Conservation (phyloP, 1,139 yeast genomes). For the Insectozyma bohioensis region DNA sequence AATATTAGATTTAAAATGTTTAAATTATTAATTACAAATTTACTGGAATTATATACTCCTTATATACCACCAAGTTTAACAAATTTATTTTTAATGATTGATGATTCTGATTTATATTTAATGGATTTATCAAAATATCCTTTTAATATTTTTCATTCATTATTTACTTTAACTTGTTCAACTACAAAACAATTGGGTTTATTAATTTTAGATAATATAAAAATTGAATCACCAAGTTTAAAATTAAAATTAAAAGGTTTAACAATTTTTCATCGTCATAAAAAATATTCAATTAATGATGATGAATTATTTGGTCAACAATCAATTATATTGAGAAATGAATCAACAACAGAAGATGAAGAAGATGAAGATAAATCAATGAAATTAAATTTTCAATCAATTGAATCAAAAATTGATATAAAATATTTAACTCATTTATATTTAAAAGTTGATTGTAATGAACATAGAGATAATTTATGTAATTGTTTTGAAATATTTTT, state of each 20-base stretch:
- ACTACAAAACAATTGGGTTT: conserved; percentile 35
- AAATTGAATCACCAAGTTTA: conserved; percentile 20
- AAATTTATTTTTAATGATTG: conserved; percentile 34
- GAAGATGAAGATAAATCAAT: conserved; percentile 7
- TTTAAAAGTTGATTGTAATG: conserved; percentile 36
- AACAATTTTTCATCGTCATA: conserved; percentile 37
- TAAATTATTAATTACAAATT: conserved; percentile 32
- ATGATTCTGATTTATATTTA: conserved; percentile 24
- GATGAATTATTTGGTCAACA: not conserved
- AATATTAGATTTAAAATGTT: conserved; percentile 32
- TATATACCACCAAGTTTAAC: conserved; percentile 28
- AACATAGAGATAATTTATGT: conserved; percentile 26
- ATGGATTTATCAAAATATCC: conserved; percentile 26
- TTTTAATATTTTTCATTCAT: conserved; percentile 23
- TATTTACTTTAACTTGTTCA: conserved; percentile 33
- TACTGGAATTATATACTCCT: conserved; percentile 27
- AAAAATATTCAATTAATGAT: conserved; percentile 14
- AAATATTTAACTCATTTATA: conserved; percentile 23
- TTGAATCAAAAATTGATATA: conserved; percentile 29
- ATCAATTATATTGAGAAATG: not conserved
- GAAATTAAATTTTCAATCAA: conserved; percentile 21
- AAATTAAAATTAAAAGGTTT: conserved; percentile 31
- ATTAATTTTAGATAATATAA: conserved; percentile 25
- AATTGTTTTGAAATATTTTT: conserved; percentile 34
- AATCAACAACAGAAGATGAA: conserved; percentile 7